A percentile compares a stretch with the other conserved stretches of the same genome.
These are phyloP conservation scores for Ramichloridium luteum DNA, from an alignment of 2,329 filamentous ascomycete genomes.

Conservation along the genomic window DNA sequence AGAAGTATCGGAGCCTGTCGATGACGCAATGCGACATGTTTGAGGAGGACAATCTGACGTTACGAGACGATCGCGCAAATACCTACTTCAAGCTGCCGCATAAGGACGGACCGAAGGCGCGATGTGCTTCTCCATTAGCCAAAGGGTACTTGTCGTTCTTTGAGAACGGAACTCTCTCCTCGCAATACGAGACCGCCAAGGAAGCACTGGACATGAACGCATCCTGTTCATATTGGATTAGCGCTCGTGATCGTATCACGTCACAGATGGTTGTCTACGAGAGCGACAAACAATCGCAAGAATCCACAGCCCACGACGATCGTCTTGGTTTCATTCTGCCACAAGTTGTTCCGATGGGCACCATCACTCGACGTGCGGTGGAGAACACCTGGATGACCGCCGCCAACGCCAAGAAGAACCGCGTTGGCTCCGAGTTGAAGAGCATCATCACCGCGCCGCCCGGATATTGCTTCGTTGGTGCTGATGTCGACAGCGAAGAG, in stretches of 20 bases:
- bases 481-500: constrained; percentile 94
- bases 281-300: constrained; percentile 39
- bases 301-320: constrained; percentile 16
- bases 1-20: constrained; percentile 57
- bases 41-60: constrained; percentile 54
- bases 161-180: constrained; percentile 75
- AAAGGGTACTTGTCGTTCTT: constrained; percentile 88
- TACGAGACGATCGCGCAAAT: constrained; percentile 55
- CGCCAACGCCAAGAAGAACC: constrained; percentile 90
- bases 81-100: constrained; percentile 89
- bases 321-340: constrained; percentile 77
- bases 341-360: constrained; percentile 96
- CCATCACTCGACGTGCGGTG: constrained; percentile 83
- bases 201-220: constrained; percentile 97
- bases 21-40: constrained; percentile 64
- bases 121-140: constrained; percentile 77
- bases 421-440: constrained; percentile 92
- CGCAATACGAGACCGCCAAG: constrained; percentile 80
- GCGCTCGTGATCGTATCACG: constrained; percentile 80
- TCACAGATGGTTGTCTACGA: constrained; percentile 93
- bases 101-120: constrained; percentile 77
- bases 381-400: constrained; percentile 98
- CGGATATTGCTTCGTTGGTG: constrained; percentile 88
- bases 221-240: constrained; percentile 98
- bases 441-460: constrained; percentile 88